Percentiles rank a stretch among this genome's conserved stretches.
phyloP scores from a whole-genome alignment of 108 stramenopile species.

The Nitzschia sp. region DNA sequence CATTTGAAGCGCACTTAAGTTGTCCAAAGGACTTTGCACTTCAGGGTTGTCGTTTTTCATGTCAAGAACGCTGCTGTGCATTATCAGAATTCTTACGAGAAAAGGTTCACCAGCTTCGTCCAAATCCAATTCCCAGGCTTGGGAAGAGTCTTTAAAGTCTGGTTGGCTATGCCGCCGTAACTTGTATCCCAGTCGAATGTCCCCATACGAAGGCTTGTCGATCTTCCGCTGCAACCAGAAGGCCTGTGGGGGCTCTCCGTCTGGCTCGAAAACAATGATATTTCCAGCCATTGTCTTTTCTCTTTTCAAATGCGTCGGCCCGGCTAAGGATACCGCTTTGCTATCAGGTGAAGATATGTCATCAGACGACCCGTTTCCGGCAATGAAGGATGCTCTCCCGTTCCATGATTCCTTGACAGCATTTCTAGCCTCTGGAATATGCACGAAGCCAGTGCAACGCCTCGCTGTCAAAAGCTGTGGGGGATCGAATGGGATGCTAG shows the following conservation, averaged over 20 bases:
- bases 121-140: constrained; percentile 16
- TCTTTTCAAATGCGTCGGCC: constrained; percentile 15
- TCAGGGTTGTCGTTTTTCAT: background rate
- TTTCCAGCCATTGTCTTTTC: constrained; percentile 21
- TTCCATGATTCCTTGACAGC: constrained; percentile 4
- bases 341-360: no score
- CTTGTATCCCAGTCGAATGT: constrained; percentile 13
- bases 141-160: background rate
- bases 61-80: constrained; percentile 14
- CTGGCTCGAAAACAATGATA: constrained; percentile 18
- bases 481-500: background rate
- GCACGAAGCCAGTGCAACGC: constrained; percentile 20
- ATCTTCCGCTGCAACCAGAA: constrained; percentile 36
- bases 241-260: constrained; percentile 5
- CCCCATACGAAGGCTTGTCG: constrained; percentile 3
- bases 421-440: constrained; percentile 10
- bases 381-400: background rate
- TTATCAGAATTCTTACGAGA: constrained; percentile 6
- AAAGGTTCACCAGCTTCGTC: constrained; percentile 3
- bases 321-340: background rate
- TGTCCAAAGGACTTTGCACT: background rate
- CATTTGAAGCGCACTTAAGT: constrained; percentile 14
- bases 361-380: no score
- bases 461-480: constrained; percentile 13
- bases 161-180: constrained; percentile 1